phyloP scores from a whole-genome alignment of 202 grass and related monocot species.

The Dendrocalamus latiflorus region DNA sequence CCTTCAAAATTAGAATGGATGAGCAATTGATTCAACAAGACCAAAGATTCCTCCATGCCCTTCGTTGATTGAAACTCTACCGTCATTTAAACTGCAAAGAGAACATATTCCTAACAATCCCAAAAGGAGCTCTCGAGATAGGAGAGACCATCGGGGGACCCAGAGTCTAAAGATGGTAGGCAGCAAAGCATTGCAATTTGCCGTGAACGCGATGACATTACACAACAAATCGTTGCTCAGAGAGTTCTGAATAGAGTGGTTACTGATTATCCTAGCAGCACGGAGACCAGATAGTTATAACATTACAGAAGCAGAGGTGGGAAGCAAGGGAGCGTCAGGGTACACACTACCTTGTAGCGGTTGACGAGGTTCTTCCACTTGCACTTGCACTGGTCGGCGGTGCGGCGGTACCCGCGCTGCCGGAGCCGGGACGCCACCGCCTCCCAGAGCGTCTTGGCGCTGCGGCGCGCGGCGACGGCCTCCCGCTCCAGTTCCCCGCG shows the following conservation, averaged over 20 bases:
- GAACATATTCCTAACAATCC: neutral
- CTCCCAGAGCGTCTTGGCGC: conserved; percentile 77
- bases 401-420: conserved; percentile 63
- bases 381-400: conserved; percentile 96
- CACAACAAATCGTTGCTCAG: neutral
- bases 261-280: neutral
- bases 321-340: too few species aligned
- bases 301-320: neutral
- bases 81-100: neutral
- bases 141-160: neutral
- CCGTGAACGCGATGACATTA: neutral
- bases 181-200: neutral
- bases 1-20: neutral
- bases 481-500: conserved; percentile 66
- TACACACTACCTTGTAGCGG: conserved; percentile 94
- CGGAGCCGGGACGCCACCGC: conserved; percentile 54
- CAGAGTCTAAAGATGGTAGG: neutral
- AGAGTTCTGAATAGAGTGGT: neutral
- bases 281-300: neutral
- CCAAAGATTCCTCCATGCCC: neutral
- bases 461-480: conserved; percentile 32
- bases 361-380: conserved; percentile 99
- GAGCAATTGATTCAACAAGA: neutral
- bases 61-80: neutral
- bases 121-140: neutral